Base-by-base conservation (phyloP, 2,329 filamentous ascomycete species). In the Hypoxylon rubiginosum region DNA sequence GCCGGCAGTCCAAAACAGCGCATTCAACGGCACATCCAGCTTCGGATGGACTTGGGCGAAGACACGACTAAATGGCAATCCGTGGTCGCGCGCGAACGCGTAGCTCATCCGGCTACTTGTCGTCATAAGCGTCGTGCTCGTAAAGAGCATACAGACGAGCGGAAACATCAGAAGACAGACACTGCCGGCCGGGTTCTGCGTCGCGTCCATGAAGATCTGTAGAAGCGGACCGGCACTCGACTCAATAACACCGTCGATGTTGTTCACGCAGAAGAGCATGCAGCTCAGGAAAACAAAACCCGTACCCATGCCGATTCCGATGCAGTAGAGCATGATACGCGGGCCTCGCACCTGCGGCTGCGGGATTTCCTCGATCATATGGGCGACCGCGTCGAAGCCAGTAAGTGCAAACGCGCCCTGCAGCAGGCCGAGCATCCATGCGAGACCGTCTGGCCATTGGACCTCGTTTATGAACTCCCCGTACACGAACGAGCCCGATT, bases 161-260 rank as follows among this genome's bases (percentile, higher is more conserved):
- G 89, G 88, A 58, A 91, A 90, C 81, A 92, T 88, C n/a, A 91
- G 80, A 17, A 91, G 80, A 63, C 88, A 90, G 0, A 88, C 83
- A 4, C 88, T 85, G 3, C 89, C 90, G 7, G 85, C 87, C 52
- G 85, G 84, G 78, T 78, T 91, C 24, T 80, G 76, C 0, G 90
- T 92, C 0, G 89, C 88, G 51, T 90, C 82, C 71, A 85, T 84
- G 53, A 92, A 81, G 57, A 91, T 91, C 64, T 89, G 84, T 1
- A 90, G 78, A 0, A 91, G 75, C 0, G 89, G 89, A 0, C 88
- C 88, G 1, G 85, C 83, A 0, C 83, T 70, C 0, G 86, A 87
- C 0, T 74, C 74, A 61, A 90, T 89, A 49, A 90, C 86, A 0
- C 79, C 75, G 21, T 86, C 78, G 50, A 89, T 82, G 65, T 90